Base-by-base conservation (phyloP, 345 rosid genomes). In the Moricandia arvensis region DNA sequence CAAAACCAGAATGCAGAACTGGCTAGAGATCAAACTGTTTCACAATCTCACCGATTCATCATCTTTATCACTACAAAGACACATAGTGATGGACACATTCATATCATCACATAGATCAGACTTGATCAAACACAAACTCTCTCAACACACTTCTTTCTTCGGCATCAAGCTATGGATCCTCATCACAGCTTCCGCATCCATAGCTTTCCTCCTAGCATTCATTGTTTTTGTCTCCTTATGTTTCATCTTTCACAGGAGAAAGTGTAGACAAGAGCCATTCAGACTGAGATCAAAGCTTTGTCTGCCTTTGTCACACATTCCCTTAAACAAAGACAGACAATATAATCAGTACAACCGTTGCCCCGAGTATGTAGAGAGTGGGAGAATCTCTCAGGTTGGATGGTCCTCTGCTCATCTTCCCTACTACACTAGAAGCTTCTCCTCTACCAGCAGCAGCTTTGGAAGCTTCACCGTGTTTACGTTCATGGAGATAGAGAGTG, bases 81-180 rank as follows among this genome's bases (percentile, higher is more conserved):
- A 59, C 3, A 45, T 4, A 59, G 55, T 37, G 24, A 77, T 73
- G 81, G 67, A 37, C 31, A 78, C 17, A 60, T 43, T 68, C 72
- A 84, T 81, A 79, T 59, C 82, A 43, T 61, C 54, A 54, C 68
- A 72, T 54, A 9, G 18, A 63, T 38, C 85, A 18, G 57, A 70
- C 13, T 34, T 83, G 13, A 72, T 72, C 73, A 24, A 72, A 12
- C 65, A 72, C 24, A 72, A 72, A 60, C 74, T 74, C 85, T 86
- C 68, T 68, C 78, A 59, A 83, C 87, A 76, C 27, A 84, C 86
- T 58, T 70, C 86, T 0, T 75, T 89, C 29, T 83, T 89, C 6
- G 90, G 89, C 38, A 59, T 86, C 73, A 75, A 58, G 41, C 67
- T 88, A 59, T 85, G 88, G 93, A 60, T 93, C 54, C 74, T 87